phyloP scores from a whole-genome alignment of 495 filamentous ascomycete genomes.

The Aspergillus baeticus region DNA sequence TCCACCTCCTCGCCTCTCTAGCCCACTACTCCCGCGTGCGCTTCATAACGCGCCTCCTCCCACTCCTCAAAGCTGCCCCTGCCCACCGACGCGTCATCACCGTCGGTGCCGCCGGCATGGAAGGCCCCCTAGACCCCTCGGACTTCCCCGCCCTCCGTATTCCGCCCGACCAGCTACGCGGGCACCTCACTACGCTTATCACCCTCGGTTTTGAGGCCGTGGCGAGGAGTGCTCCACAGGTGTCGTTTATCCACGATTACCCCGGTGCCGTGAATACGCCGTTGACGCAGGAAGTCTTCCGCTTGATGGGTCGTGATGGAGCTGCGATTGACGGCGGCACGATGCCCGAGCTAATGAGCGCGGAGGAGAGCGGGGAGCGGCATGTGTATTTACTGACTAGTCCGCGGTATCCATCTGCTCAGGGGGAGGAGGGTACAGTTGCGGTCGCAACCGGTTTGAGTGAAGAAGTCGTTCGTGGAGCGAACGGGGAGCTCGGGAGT shows the following conservation, averaged over 20 bases:
- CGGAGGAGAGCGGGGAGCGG: constrained; percentile 50
- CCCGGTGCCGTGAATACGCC: constrained; percentile 52
- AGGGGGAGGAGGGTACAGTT: constrained; percentile 28
- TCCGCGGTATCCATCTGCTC: constrained; percentile 23
- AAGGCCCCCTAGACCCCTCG: constrained; percentile 45
- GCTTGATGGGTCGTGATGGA: neutral
- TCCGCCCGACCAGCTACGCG: constrained; percentile 15
- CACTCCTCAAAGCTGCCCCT: constrained; percentile 46
- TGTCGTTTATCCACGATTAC: constrained; percentile 55
- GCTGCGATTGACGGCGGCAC: constrained; percentile 20
- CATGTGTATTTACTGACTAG: constrained; percentile 49
- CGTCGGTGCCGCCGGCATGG: constrained; percentile 49
- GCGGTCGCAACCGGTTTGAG: constrained; percentile 26
- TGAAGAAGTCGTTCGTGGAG: constrained; percentile 35
- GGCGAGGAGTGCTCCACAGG: constrained; percentile 44
- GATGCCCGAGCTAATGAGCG: constrained; percentile 24
- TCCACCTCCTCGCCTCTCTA: constrained; percentile 50
- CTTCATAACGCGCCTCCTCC: constrained; percentile 61
- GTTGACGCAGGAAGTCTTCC: constrained; percentile 13
- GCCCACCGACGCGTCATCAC: constrained; percentile 54
- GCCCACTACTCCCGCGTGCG: constrained; percentile 61
- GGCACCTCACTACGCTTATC: constrained; percentile 43
- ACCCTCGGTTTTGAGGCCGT: constrained; percentile 51
- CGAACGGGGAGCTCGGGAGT: constrained; percentile 43
- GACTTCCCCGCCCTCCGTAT: constrained; percentile 41